These are phyloP conservation scores for Pisolithus tinctorius DNA, from an alignment of 768 basidiomycete species.

Conservation along the genomic window DNA sequence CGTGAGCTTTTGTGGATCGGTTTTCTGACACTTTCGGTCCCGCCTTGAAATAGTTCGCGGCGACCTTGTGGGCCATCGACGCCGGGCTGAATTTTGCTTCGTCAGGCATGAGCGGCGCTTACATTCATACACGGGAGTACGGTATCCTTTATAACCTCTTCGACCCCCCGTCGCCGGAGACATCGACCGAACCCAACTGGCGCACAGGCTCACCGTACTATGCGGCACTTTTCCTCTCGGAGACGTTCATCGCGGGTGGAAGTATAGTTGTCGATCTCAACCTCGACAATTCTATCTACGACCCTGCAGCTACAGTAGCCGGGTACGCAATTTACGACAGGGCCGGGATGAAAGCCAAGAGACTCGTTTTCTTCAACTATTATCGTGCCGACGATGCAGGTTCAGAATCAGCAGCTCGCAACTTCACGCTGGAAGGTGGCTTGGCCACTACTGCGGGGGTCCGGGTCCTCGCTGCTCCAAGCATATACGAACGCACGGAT, in stretches of 20 bases:
- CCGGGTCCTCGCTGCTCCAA: slow-evolving; percentile 24
- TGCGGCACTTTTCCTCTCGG: slow-evolving; percentile 28
- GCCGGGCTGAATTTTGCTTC: slow-evolving; percentile 28
- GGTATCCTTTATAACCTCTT: slow-evolving; percentile 33
- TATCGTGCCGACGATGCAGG: slow-evolving; percentile 5
- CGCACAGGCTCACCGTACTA: slow-evolving; percentile 31
- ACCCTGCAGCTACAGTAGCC: slow-evolving; percentile 21
- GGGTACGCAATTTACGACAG: slow-evolving; percentile 28
- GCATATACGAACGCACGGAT: slow-evolving; percentile 20
- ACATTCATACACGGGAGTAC: slow-evolving; percentile 31
- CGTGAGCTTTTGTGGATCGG: neutral
- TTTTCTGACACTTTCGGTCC: neutral
- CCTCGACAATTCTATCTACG: slow-evolving; percentile 24
- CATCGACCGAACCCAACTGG: slow-evolving; percentile 23
- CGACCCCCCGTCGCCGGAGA: slow-evolving; percentile 28
- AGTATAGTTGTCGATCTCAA: slow-evolving; percentile 29
- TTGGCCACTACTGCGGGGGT: slow-evolving; percentile 15
- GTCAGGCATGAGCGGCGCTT: slow-evolving; percentile 26
- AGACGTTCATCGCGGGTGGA: slow-evolving; percentile 23
- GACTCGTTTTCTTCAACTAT: slow-evolving; percentile 30
- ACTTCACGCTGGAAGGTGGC: slow-evolving; percentile 13
- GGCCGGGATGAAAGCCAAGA: slow-evolving; percentile 8
- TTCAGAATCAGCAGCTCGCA: slow-evolving; percentile 8
- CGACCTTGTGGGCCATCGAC: slow-evolving; percentile 31
- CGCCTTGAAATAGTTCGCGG: slow-evolving; percentile 23